phyloP scores from a whole-genome alignment of 2,329 filamentous ascomycete genomes.

The Trichoderma koningiopsis region DNA sequence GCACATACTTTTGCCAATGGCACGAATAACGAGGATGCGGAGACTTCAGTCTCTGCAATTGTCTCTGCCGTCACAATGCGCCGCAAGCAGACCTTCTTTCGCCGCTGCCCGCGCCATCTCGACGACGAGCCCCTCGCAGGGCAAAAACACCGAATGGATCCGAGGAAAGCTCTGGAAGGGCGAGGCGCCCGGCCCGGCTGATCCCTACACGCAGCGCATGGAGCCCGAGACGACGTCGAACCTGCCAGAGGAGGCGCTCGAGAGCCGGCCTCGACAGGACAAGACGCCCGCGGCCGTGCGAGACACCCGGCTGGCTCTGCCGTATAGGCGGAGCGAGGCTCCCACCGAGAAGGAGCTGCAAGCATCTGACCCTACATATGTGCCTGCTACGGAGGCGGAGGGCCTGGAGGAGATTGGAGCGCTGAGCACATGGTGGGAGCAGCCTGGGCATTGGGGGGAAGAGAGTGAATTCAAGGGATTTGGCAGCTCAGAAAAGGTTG shows the following conservation, averaged over 20 bases:
- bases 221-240: constrained; percentile 36
- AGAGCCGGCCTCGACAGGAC: constrained; percentile 29
- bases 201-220: constrained; percentile 43
- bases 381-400: constrained; percentile 49
- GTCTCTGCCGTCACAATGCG: constrained; percentile 31
- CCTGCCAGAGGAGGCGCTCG: constrained; percentile 38
- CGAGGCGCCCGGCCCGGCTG: constrained; percentile 43
- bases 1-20: constrained; percentile 38
- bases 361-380: constrained; percentile 44
- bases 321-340: constrained; percentile 40
- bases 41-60: constrained; percentile 39
- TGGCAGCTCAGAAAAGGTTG: constrained; percentile 42
- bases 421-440: constrained; percentile 56
- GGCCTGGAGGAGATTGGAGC: constrained; percentile 52
- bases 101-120: constrained; percentile 38
- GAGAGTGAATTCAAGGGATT: constrained; percentile 51
- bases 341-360: constrained; percentile 37
- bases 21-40: constrained; percentile 46
- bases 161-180: constrained; percentile 46
- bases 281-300: constrained; percentile 34
- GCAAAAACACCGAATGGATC: constrained; percentile 43
- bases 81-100: constrained; percentile 35
- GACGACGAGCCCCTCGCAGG: constrained; percentile 38
- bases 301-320: constrained; percentile 39
- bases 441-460: constrained; percentile 53